Evolutionary conservation across 1,139 yeast species (phyloP), one percentile per base, ranked within the genome.

Genomic region (Casaregolazyma suthepensis): DNA sequence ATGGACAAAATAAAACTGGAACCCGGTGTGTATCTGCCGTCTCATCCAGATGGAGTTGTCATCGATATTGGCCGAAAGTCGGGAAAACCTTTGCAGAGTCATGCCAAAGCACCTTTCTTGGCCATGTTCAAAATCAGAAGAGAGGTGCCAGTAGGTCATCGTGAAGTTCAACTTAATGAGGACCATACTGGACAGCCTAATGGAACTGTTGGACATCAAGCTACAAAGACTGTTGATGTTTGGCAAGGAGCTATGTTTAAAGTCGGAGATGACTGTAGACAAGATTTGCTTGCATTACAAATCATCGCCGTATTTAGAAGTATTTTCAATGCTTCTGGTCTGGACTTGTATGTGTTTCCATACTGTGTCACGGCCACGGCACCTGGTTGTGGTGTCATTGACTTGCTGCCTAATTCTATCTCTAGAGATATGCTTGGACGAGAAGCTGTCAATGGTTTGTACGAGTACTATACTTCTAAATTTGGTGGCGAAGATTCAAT

Each of bases 261-360:
- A 71, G 99, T 94, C 55, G 99, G 99, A 57, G 99, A 94, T 72
- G 99, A 94, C 71, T 91, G 98, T 75, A 81, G 99, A 63, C 99
- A 94, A 71, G 99, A 94, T 73, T 93, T 94, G 52, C 78, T 94
- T 61, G 98, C 97, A 0, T 75, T 94, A 57, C 99, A 94, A 68
- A 76, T 94, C 65, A 87, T 94, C 59, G 85, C 97, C 3, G 84
- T 93, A 38, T 94, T 94, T 76, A 79, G 96, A 63, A 83, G 94
- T 51, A 88, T 94, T 56, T 94, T 96, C 94, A 80, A 82, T 60
- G 79, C 80, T 59, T 83, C 89, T 12, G 98, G 98, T 0, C 75
- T 94, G 57, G 98, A 93, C 68, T 78, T 93, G 49, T 94, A 79
- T 69, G 96, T 93, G 35, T 94, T 81, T 72, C 99, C 99, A 1